Conservation (phyloP, 306 rosid species). For the Vicia villosa region DNA sequence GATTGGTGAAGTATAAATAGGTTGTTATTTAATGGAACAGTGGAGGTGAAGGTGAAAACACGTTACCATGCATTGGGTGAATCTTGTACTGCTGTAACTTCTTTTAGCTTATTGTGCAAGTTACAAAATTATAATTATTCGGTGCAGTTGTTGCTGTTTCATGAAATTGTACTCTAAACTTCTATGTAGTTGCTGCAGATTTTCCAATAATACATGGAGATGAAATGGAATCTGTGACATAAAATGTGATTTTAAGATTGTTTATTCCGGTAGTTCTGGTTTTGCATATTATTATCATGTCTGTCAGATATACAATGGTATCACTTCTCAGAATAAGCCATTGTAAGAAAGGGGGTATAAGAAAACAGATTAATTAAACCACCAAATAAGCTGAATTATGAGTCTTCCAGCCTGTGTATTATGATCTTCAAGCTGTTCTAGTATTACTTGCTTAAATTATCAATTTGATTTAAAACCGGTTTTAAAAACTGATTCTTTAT, state of each 20-base stretch:
- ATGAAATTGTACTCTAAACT: conserved; percentile 8
- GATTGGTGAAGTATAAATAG: conserved; percentile 55
- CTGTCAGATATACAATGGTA: no score
- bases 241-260: no score
- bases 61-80: conserved; percentile 16
- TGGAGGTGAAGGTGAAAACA: not conserved
- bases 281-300: no score
- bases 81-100: not conserved
- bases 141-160: conserved; percentile 23
- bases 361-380: conserved; percentile 8
- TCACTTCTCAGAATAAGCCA: not conserved
- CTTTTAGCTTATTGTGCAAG: conserved; percentile 27
- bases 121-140: not conserved
- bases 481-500: no score
- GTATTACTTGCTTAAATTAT: no score
- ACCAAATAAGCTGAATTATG: not conserved
- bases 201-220: not conserved
- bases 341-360: not conserved
- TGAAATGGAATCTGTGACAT: no score
- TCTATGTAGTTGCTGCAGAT: not conserved
- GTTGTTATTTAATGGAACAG: conserved; percentile 49
- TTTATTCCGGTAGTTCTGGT: no score
- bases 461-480: no score
- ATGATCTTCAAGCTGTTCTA: no score
- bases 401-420: no score